phyloP scores from a whole-genome alignment of 2,329 filamentous ascomycete species.

The Didymosphaeria variabile region DNA sequence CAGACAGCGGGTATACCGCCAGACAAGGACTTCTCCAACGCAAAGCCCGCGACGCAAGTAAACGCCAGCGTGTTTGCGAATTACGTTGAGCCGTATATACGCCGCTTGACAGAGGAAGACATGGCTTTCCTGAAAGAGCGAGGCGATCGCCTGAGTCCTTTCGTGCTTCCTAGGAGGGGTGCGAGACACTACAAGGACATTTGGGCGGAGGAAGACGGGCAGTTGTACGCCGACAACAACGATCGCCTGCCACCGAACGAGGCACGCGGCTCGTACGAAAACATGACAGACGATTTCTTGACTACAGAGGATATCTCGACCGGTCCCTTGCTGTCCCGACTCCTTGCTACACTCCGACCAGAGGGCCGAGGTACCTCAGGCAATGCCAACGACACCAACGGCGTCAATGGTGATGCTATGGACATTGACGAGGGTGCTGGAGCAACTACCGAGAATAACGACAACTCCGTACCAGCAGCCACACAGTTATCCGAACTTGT shows the following conservation, averaged over 20 bases:
- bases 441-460: constrained; percentile 43
- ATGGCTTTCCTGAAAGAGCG: constrained; percentile 90
- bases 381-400: constrained; percentile 64
- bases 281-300: constrained; percentile 84
- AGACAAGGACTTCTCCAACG: constrained; percentile 93
- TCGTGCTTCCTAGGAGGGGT: constrained; percentile 84
- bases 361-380: constrained; percentile 70
- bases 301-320: constrained; percentile 91
- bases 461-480: constrained; percentile 67
- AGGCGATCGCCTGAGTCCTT: constrained; percentile 81
- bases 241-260: constrained; percentile 79
- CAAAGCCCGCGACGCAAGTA: constrained; percentile 93
- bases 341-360: constrained; percentile 82
- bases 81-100: constrained; percentile 90
- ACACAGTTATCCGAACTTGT: constrained; percentile 81
- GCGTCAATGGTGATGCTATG: constrained; percentile 58
- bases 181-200: constrained; percentile 87
- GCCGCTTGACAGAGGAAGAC: constrained; percentile 90
- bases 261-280: constrained; percentile 83
- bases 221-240: constrained; percentile 75
- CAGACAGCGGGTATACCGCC: constrained; percentile 89
- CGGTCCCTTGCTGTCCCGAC: constrained; percentile 82
- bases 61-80: constrained; percentile 92
- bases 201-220: constrained; percentile 93
- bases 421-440: constrained; percentile 57